Conservation (phyloP, 2,329 filamentous ascomycete species). For the Trichoderma aggressivum region DNA sequence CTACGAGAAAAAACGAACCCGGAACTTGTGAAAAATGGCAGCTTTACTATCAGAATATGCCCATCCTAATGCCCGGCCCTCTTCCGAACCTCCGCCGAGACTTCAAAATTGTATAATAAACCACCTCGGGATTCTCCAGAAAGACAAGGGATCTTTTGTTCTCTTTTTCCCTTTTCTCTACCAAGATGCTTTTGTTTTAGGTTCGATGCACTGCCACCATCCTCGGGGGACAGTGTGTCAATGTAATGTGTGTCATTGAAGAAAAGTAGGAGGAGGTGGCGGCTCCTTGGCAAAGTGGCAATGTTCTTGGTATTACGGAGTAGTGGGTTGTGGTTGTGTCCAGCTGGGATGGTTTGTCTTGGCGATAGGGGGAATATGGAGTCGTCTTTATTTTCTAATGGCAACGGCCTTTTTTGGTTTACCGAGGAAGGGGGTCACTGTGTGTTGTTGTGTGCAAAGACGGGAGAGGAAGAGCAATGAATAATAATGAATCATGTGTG, state of each 20-base stretch:
- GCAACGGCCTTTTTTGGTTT: background rate
- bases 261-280: background rate
- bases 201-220: background rate
- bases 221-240: background rate
- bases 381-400: background rate
- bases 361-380: background rate
- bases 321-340: background rate
- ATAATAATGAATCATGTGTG: background rate
- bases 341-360: background rate
- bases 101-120: background rate
- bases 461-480: background rate
- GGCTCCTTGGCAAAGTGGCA: constrained; percentile 9
- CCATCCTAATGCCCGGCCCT: background rate
- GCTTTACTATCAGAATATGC: background rate
- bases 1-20: too few species aligned
- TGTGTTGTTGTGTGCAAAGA: background rate
- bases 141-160: background rate
- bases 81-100: background rate
- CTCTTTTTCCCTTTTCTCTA: background rate
- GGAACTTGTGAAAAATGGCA: background rate
- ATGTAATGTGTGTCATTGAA: background rate
- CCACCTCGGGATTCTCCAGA: background rate
- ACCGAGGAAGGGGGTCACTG: background rate
- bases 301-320: background rate
- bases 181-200: too few species aligned